Evolutionary conservation across 192 early-diverging fungal genomes (phyloP), one percentile per base, ranked within the genome.

Genomic region (Coemansia sp.): DNA sequence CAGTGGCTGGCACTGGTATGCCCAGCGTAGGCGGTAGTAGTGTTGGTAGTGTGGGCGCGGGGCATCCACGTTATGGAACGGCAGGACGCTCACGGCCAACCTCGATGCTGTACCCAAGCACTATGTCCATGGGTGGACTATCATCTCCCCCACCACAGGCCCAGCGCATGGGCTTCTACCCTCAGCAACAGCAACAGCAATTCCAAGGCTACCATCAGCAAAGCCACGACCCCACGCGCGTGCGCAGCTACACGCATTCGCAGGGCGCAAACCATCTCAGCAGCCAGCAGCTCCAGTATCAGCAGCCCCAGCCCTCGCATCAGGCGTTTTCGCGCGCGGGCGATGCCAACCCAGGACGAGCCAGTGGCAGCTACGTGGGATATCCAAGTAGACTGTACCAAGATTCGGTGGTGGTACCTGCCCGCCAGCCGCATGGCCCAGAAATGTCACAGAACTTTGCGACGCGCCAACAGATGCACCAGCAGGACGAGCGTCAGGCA

Each of bases 341-440:
- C 71, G 38, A 71, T 51, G 27, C 65, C 31, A 64, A 56, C 68
- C 53, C 72, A 28, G 38, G 79, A 59, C 68, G 78, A 14, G 78
- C 76, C 28, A 80, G 82, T 44, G 83, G 79, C 18, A 80, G 74
- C 64, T 85, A 83, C 34, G 76, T 81, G 18, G 83, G 85, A 10
- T 81, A 83, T 56, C 81, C 82, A 24, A 73, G 73, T 60, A 77
- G 84, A 25, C 62, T 86, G 18, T 83, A 84, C 56, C 82, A 83
- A 55, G 74, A 83, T 47, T 73, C 81, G 53, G 69, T 85, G 9
- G 86, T 92, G 32, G 88, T 88, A 58, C 90, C 90, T 4, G 70
- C 83, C 24, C 85, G 90, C 53, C 90, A 92, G 64, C 90, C 90
- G 38, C 81, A 84, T 27, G 90, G 90, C 24, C 90, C 90, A 4